Base-by-base conservation (phyloP, 495 filamentous ascomycete genomes). In the Pseudevernia furfuracea region DNA sequence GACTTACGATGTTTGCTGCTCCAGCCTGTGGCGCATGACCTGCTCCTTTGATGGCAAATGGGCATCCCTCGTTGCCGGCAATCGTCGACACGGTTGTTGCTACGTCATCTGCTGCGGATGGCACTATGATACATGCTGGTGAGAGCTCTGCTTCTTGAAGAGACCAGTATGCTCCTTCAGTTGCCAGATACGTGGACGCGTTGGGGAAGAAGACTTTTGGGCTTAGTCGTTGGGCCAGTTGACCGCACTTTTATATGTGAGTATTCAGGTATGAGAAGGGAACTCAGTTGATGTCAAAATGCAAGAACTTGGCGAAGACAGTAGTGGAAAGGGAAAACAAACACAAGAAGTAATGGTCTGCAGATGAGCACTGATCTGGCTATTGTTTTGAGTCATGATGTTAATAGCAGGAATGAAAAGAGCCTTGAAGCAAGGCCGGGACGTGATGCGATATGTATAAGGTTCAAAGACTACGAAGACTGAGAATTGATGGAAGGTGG, bases 41-140 rank as follows among this genome's bases (percentile, higher is more conserved):
- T 48, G 58, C 66, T 48, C 60, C 32, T 28, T 46, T 41, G 17
- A 62, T 52, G 25, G 60, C 60, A 38, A 62, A 62, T 17, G 64
- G 39, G 25, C 48, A 48, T 38, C 19, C 34, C 6, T 59, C 3
- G 7, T 36, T 10, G 32, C 48, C 23, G 4, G 30, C 41, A 11
- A 75, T 62, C 2, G 68, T 64, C n/a, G 63, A 39, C 2, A 74
- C 55, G 0, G 71, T 71, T 7, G 66, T 59, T 15, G 73, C 62
- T 12, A 78, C 72, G 32, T 75, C 70, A 36, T 70, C 38, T 6
- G 70, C 70, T 0, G 56, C 62, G 19, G 49, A 52, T 3, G 76
- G 74, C n/a, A 70, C 56, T 43, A 78, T 67, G 34, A 78, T 66
- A 43, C 76, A 78, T 0, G 70, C 66, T 4, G 76, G 76, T 15